Evolutionary conservation across 495 filamentous ascomycete genomes (phyloP).

Genomic region (Sordaria brevicollis): DNA sequence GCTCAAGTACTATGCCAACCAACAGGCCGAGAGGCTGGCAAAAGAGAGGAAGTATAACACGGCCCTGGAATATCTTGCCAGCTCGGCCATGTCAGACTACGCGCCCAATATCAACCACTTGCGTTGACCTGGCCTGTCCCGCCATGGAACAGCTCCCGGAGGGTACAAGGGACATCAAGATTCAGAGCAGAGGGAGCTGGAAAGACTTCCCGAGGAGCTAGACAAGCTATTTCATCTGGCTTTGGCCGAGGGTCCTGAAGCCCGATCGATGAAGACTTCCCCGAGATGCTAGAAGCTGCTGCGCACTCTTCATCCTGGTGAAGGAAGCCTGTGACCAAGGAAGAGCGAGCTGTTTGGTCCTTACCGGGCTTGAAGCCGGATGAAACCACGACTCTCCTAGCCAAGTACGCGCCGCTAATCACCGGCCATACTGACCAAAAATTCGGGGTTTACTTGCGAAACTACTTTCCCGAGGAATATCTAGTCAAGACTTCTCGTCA

Average conservation of each 20-base stretch:
- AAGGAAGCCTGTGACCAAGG: conserved; percentile 26
- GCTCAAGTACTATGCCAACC: background rate
- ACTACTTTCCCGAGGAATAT: too few species aligned
- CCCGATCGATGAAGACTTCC: conserved; percentile 15
- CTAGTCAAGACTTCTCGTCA: conserved; percentile 18
- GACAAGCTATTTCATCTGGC: conserved; percentile 17
- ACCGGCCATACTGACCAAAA: too few species aligned
- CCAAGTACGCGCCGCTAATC: conserved; percentile 24
- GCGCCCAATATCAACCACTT: conserved; percentile 26
- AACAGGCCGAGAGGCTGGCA: conserved; percentile 13
- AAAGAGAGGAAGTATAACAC: conserved; percentile 24
- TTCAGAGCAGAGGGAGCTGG: conserved; percentile 21
- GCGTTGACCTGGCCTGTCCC: conserved; percentile 25
- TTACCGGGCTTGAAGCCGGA: conserved; percentile 16
- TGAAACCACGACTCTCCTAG: conserved; percentile 18
- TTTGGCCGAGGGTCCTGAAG: conserved; percentile 19
- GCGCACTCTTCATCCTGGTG: conserved; percentile 21
- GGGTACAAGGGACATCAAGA: conserved; percentile 16
- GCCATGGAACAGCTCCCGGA: conserved; percentile 19
- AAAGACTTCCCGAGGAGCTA: conserved; percentile 23
- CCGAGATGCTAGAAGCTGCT: conserved; percentile 26
- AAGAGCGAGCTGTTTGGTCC: conserved; percentile 21
- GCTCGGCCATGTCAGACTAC: conserved; percentile 22
- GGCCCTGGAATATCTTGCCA: conserved; percentile 23
- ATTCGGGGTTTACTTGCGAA: too few species aligned